These are phyloP conservation scores for Cladophialophora chaetospira DNA, from an alignment of 2,329 filamentous ascomycete genomes.

Conservation along the genomic window DNA sequence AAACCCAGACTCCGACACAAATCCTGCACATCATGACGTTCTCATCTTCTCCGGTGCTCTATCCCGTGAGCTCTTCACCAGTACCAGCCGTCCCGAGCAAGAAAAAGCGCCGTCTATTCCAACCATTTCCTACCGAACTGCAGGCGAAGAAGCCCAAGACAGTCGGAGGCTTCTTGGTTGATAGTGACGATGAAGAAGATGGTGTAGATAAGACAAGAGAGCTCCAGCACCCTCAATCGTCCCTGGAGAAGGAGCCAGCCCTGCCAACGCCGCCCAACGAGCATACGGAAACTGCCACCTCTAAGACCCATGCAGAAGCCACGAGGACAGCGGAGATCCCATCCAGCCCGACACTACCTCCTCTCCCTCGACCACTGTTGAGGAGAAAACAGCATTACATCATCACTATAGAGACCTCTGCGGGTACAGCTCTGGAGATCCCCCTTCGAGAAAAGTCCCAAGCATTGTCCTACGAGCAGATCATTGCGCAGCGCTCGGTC, in stretches of 20 bases:
- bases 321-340: not conserved
- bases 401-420: conserved; percentile 49
- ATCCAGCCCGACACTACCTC: conserved; percentile 7
- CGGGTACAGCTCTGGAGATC: conserved; percentile 51
- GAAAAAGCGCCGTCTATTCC: conserved; percentile 45
- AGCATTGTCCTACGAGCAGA: conserved; percentile 52
- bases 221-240: not conserved
- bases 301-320: not conserved
- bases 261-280: conserved; percentile 7
- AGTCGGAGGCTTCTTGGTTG: conserved; percentile 46
- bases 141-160: conserved; percentile 44
- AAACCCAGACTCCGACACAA: not conserved
- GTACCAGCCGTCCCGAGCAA: conserved; percentile 36
- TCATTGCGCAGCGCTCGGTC: conserved; percentile 57
- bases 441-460: conserved; percentile 41
- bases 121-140: conserved; percentile 33
- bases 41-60: conserved; percentile 44
- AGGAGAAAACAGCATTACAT: conserved; percentile 22
- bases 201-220: conserved; percentile 28
- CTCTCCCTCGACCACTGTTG: conserved; percentile 23
- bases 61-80: conserved; percentile 42
- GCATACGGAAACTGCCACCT: conserved; percentile 4
- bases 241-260: not conserved
- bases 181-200: conserved; percentile 44
- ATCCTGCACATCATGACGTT: conserved; percentile 29